Percentiles rank a stretch among this genome's conserved stretches.
Conservation (phyloP, 2,329 filamentous ascomycete species). For the Botrytis paeoniae region DNA sequence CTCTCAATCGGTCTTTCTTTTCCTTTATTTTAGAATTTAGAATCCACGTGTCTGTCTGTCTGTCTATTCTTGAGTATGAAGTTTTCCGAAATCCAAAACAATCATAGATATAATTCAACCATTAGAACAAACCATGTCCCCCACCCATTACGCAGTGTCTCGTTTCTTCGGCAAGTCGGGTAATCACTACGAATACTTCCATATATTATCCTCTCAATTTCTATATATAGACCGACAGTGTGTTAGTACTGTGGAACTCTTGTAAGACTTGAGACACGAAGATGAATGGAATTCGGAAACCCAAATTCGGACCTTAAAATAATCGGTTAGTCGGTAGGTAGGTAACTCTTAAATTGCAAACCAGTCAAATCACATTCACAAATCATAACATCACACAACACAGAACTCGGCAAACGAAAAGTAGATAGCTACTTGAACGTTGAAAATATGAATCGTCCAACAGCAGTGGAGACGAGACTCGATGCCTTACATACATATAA, state of each 20-base stretch:
- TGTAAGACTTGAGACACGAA: neutral
- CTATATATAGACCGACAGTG: neutral
- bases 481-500: neutral
- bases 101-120: neutral
- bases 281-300: neutral
- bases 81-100: neutral
- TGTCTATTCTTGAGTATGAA: neutral
- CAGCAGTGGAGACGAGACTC: neutral
- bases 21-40: neutral
- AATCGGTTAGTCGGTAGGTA: neutral
- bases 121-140: neutral
- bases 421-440: neutral
- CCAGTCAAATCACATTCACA: neutral
- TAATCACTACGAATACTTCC: neutral
- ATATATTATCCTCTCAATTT: neutral
- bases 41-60: neutral
- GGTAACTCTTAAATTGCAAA: neutral
- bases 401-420: neutral
- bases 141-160: neutral
- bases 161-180: neutral
- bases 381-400: neutral
- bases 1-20: constrained; percentile 9
- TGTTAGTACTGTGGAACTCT: too few relatives aligned
- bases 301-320: neutral
- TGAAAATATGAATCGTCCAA: neutral